Percentiles rank a stretch among this genome's conserved stretches.
These are phyloP conservation scores for Jaenimonas drosophilae DNA, from an alignment of 208 protist species.

Conservation along the genomic window DNA sequence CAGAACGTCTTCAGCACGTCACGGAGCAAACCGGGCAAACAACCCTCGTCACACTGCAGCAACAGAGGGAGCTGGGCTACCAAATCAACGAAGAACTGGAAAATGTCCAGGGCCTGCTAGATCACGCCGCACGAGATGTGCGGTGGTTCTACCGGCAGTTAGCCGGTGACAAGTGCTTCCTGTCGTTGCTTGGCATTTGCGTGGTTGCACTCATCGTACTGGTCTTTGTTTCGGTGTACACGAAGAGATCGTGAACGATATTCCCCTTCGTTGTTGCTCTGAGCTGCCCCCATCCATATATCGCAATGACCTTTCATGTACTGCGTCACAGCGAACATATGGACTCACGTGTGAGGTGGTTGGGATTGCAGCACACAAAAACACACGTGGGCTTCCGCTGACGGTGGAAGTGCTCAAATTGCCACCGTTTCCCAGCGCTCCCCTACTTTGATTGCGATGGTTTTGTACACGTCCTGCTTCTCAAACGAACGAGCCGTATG, in stretches of 20 bases:
- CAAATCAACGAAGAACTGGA: slow-evolving; percentile 75
- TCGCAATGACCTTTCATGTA: too few species aligned
- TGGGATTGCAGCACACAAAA: too few species aligned
- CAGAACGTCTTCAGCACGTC: slow-evolving; percentile 53
- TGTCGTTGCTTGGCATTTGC: slow-evolving; percentile 55
- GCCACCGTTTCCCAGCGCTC: too few species aligned
- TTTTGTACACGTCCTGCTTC: too few species aligned
- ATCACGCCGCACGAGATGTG: slow-evolving; percentile 59
- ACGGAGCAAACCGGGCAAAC: slow-evolving; percentile 67
- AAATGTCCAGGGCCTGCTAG: slow-evolving; percentile 56
- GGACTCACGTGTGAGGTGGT: too few species aligned
- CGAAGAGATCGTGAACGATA: slow-evolving; percentile 25
- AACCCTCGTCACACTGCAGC: slow-evolving; percentile 41
- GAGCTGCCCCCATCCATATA: too few species aligned
- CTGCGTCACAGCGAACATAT: too few species aligned
- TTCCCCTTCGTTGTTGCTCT: too few species aligned
- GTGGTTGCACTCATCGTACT: slow-evolving; percentile 48
- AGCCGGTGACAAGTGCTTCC: slow-evolving; percentile 68
- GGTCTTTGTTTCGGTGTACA: slow-evolving; percentile 72
- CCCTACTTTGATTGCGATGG: too few species aligned
- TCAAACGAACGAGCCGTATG: too few species aligned
- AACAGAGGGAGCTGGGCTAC: slow-evolving; percentile 73
- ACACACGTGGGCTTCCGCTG: too few species aligned
- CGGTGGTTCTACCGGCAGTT: slow-evolving; percentile 71
- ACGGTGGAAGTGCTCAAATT: too few species aligned